Base-by-base conservation (phyloP, 75 land plant genomes). In the Selaginella moellendorffii region DNA sequence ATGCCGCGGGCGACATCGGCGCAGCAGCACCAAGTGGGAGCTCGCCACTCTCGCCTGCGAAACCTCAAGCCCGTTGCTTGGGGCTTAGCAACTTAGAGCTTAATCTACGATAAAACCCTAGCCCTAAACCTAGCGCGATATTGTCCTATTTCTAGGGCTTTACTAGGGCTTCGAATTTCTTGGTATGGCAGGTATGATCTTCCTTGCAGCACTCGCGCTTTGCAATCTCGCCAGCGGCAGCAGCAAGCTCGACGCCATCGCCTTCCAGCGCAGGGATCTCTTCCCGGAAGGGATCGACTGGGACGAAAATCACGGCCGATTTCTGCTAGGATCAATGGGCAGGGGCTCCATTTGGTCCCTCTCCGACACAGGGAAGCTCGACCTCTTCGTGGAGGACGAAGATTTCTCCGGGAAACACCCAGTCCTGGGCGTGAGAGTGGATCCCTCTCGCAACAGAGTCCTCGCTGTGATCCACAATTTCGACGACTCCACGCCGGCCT, bases 261-360 rank as follows among this genome's bases (percentile, higher is more conserved):
- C 36, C 21, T 64, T 70, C 5, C 20, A n/a, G 0, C 42, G 23
- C 12, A 66, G 70, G 1, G 54, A 70, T 27, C 76, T 86, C 66
- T 80, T 62, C 52, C 90, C 96, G 0, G 72, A 78, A 65, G 53
- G 69, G 69, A 54, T 86, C 53, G 78, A 83, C 17, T 86, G 82
- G 82, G 96, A 89, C 64, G 68, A 63, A 20, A 21, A 30, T 29
- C 68, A 75, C 61, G 68, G 74, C 53, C 90, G 77, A 64, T 89
- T 89, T 74, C 17, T 89, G 68, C 79, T 81, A 58, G 84, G 84
- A 53, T 81, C 84, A 24, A 60, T 54, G 58, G 54, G 52, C 63
- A 30, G 10, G 8, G 76, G 68, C 76, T 24, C 78, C 24, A 53
- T 82, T 30, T 59, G 24, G 59, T 61, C 83, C 53, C 65, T 85